phyloP scores from a whole-genome alignment of 306 rosid species.

The Gillenia trifoliata region DNA sequence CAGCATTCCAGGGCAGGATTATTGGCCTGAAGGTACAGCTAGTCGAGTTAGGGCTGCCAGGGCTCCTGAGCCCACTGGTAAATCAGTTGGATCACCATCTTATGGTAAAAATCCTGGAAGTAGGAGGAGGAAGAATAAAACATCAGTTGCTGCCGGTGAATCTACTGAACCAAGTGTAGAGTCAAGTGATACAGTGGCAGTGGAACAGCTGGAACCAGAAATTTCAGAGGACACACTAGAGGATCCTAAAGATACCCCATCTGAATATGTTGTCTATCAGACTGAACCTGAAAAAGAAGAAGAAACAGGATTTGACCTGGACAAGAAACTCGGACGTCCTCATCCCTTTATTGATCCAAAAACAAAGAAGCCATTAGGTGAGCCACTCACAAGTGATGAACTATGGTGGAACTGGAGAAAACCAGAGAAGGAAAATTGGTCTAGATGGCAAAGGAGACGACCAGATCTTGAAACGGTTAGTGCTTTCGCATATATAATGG shows the following conservation, averaged over 20 bases:
- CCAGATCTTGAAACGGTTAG: constrained; percentile 94
- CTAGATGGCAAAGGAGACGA: constrained; percentile 96
- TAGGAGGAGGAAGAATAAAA: constrained; percentile 75
- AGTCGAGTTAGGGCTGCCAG: constrained; percentile 74
- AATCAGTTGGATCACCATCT: constrained; percentile 73
- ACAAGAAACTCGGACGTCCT: constrained; percentile 74
- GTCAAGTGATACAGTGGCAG: constrained; percentile 26
- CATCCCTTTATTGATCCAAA: constrained; percentile 81
- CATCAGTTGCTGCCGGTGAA: constrained; percentile 35
- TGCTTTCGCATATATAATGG: constrained; percentile 6
- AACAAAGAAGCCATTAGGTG: constrained; percentile 62
- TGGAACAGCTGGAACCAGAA: constrained; percentile 26
- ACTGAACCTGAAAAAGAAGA: constrained; percentile 61
- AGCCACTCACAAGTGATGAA: constrained; percentile 64
- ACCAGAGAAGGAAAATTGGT: constrained; percentile 89
- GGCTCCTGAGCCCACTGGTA: constrained; percentile 76
- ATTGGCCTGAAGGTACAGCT: constrained; percentile 97
- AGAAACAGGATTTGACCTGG: constrained; percentile 54
- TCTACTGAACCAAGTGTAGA: constrained; percentile 30
- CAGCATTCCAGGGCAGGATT: constrained; percentile 80
- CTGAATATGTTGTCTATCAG: constrained; percentile 80
- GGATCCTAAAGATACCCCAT: constrained; percentile 46
- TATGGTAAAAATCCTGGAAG: constrained; percentile 88
- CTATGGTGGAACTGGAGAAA: constrained; percentile 97
- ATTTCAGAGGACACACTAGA: constrained; percentile 44